phyloP scores from a whole-genome alignment of 768 basidiomycete genomes.

The Leccinum olivaceopallidum region DNA sequence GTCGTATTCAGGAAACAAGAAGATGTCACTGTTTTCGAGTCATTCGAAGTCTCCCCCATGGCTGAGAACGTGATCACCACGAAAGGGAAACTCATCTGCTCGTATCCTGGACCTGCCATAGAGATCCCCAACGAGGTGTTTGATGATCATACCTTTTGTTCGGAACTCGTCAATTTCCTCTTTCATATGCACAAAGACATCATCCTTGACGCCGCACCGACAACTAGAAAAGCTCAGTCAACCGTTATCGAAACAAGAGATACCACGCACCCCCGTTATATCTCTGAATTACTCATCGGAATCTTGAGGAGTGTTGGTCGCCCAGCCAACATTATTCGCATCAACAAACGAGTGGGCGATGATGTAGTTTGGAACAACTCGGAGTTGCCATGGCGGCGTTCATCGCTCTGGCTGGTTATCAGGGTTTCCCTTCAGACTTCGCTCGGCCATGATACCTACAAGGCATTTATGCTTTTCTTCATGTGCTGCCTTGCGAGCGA shows the following conservation, averaged over 20 bases:
- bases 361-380: slow-evolving; percentile 14
- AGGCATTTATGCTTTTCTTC: slow-evolving; percentile 33
- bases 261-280: neutral
- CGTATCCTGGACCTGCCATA: neutral
- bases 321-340: slow-evolving; percentile 19
- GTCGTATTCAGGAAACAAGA: neutral
- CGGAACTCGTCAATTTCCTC: slow-evolving; percentile 39
- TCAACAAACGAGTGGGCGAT: slow-evolving; percentile 46
- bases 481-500: slow-evolving; percentile 13
- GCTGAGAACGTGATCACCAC: slow-evolving; percentile 9
- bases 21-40: slow-evolving; percentile 28
- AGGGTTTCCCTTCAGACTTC: slow-evolving; percentile 45
- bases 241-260: neutral
- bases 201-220: slow-evolving; percentile 34
- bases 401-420: slow-evolving; percentile 47
- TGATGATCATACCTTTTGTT: slow-evolving; percentile 24
- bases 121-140: neutral
- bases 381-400: slow-evolving; percentile 46
- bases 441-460: slow-evolving; percentile 24
- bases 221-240: neutral
- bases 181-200: slow-evolving; percentile 30
- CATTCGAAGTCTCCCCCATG: slow-evolving; percentile 43
- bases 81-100: neutral
- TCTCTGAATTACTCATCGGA: slow-evolving; percentile 38
- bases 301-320: slow-evolving; percentile 41